Evolutionary conservation across 2,329 filamentous ascomycete genomes (phyloP), one percentile per base, ranked within the genome.

Genomic region (Teratosphaeriaceae sp.): DNA sequence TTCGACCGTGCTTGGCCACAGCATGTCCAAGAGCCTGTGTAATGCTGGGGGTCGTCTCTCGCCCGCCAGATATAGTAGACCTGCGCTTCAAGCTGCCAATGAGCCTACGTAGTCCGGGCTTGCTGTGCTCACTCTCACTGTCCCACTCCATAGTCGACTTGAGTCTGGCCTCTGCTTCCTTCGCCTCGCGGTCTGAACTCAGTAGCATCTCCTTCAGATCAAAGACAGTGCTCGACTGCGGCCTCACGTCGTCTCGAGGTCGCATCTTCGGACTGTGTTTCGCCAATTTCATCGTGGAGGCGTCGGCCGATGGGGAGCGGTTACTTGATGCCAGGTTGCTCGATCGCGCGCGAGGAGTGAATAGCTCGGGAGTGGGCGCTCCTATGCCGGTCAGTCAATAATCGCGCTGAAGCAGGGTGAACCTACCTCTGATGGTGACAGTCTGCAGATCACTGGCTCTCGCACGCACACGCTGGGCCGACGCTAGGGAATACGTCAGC

Each of bases 61-160:
- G 29, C 15, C 23, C 19, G 18, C 30, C 38, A 9, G 4, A 8
- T n/a, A 15, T 24, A 18, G 8, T 5, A 22, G 38, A 40, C 23
- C 15, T 40, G 38, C n/a, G 23, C 23, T 40, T 40, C 13, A 40
- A 24, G 9, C 15, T 40, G 16, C 23, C 26, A 15, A 40, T n/a
- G 3, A 40, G 16, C n/a, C 16, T 40, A 6, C 38, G 23, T 15
- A 22, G 15, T 5, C 13, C 26, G 11, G 38, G 26, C 19, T 40
- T 30, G 15, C 33, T 20, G 35, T 38, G 20, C 7, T 38, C 35
- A 21, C 26, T 21, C 5, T 38, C 23, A 21, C 35, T 38, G 16
- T 35, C 33, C 35, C 35, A 38, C 35, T 38, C 35, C 35, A 38
- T 38, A 11, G 23, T 26, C 5, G 35, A 38, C 35, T 38, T 26